Percentiles rank a stretch among this genome's conserved stretches.
phyloP scores from a whole-genome alignment of 2,329 filamentous ascomycete genomes.

The Sarocladium strictum region DNA sequence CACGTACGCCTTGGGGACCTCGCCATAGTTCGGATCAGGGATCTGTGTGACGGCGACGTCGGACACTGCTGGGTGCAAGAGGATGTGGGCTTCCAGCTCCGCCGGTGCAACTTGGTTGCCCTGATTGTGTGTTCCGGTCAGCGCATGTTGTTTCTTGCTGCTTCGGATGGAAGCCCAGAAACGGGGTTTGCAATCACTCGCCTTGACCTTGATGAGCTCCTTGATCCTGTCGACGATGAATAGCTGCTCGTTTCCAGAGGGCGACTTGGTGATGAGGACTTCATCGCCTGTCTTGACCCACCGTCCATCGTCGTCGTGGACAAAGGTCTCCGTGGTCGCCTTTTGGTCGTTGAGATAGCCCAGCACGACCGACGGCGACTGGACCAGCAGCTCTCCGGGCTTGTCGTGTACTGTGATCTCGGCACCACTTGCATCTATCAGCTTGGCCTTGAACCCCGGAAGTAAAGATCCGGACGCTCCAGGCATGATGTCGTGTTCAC shows the following conservation, averaged over 20 bases:
- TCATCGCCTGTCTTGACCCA: slow-evolving; percentile 81
- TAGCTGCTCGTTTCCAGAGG: slow-evolving; percentile 65
- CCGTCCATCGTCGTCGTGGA: slow-evolving; percentile 52
- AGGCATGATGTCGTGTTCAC: slow-evolving; percentile 54
- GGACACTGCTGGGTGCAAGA: slow-evolving; percentile 60
- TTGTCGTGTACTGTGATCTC: slow-evolving; percentile 61
- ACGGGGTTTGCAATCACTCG: slow-evolving; percentile 24
- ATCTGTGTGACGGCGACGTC: slow-evolving; percentile 69
- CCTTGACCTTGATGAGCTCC: slow-evolving; percentile 67
- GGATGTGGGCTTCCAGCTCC: slow-evolving; percentile 66
- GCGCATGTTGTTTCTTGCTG: too few relatives aligned
- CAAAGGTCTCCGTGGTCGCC: slow-evolving; percentile 70
- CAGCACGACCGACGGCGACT: slow-evolving; percentile 65
- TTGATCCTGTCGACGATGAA: slow-evolving; percentile 70
- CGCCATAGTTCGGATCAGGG: slow-evolving; percentile 46
- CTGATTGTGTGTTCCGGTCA: slow-evolving; percentile 24
- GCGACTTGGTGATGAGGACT: slow-evolving; percentile 56
- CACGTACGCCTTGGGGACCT: slow-evolving; percentile 55
- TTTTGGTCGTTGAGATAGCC: slow-evolving; percentile 79
- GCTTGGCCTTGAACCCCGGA: slow-evolving; percentile 55
- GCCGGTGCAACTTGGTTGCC: slow-evolving; percentile 72
- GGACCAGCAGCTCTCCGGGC: slow-evolving; percentile 71
- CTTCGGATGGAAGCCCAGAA: background rate
- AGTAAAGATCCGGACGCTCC: slow-evolving; percentile 65
- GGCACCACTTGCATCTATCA: slow-evolving; percentile 58